Evolutionary conservation across 192 early-diverging fungal species (phyloP).

Genomic region (Backusella luteola): DNA sequence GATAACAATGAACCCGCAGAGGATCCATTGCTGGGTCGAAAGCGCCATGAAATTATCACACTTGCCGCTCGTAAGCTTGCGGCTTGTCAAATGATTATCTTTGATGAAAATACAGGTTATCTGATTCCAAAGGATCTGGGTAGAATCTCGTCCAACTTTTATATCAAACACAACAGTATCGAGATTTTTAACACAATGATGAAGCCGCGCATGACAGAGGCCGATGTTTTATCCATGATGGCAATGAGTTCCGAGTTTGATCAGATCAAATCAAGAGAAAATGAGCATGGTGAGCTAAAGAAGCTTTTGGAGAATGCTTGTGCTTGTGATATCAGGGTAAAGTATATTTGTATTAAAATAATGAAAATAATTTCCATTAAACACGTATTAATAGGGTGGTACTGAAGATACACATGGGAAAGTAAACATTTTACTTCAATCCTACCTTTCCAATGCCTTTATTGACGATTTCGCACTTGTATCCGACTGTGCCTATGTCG

Average conservation of each 20-base stretch:
- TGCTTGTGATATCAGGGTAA: slow-evolving; percentile 85
- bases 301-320: slow-evolving; percentile 66
- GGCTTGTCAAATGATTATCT: slow-evolving; percentile 93
- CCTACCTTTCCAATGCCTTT: slow-evolving; percentile 71
- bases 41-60: slow-evolving; percentile 79
- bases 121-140: slow-evolving; percentile 90
- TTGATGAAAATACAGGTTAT: slow-evolving; percentile 77
- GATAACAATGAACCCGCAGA: slow-evolving; percentile 69
- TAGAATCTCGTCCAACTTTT: slow-evolving; percentile 90
- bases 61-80: slow-evolving; percentile 72
- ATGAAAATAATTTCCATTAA: not conserved
- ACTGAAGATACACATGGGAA: slow-evolving; percentile 85
- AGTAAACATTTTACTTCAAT: slow-evolving; percentile 92
- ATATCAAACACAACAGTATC: slow-evolving; percentile 85
- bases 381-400: slow-evolving; percentile 57
- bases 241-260: slow-evolving; percentile 92
- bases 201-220: slow-evolving; percentile 89
- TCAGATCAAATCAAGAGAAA: slow-evolving; percentile 87
- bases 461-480: slow-evolving; percentile 94
- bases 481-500: slow-evolving; percentile 91
- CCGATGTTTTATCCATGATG: slow-evolving; percentile 88
- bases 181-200: slow-evolving; percentile 86
- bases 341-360: not conserved
- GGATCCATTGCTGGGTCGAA: slow-evolving; percentile 77
- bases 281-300: slow-evolving; percentile 81